phyloP scores from a whole-genome alignment of 352 stramenopile genomes.

The Peronospora destructor region DNA sequence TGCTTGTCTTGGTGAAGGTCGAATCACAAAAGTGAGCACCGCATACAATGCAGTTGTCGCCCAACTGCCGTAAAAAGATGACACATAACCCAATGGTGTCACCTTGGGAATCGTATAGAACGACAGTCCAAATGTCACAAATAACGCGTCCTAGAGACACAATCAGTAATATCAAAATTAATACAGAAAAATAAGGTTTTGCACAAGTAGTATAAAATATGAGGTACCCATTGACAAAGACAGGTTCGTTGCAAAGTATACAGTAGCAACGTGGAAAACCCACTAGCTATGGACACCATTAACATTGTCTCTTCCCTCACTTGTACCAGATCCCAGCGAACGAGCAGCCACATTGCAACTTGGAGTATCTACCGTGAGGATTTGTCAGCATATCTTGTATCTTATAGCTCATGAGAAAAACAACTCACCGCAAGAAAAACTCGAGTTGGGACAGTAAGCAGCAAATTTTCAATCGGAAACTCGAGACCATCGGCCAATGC shows the following conservation, averaged over 20 bases:
- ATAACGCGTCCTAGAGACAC: slow-evolving; percentile 55
- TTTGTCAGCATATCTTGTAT: background rate
- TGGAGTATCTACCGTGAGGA: slow-evolving; percentile 47
- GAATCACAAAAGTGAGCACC: slow-evolving; percentile 46
- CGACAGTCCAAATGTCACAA: slow-evolving; percentile 75
- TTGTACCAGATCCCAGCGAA: slow-evolving; percentile 65
- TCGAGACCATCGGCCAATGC: slow-evolving; percentile 64
- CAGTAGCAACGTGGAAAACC: slow-evolving; percentile 58
- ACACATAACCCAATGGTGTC: slow-evolving; percentile 71
- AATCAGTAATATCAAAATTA: background rate
- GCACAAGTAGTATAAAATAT: slow-evolving; percentile 3
- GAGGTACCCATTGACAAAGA: slow-evolving; percentile 72
- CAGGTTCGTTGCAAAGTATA: slow-evolving; percentile 62
- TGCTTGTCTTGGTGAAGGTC: slow-evolving; percentile 31
- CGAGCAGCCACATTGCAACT: slow-evolving; percentile 65
- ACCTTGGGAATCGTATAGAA: slow-evolving; percentile 86
- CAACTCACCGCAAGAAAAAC: slow-evolving; percentile 49
- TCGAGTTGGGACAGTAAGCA: slow-evolving; percentile 63
- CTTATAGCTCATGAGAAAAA: slow-evolving; percentile 5
- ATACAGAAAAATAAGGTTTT: background rate
- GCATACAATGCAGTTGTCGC: slow-evolving; percentile 52
- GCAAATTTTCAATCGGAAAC: slow-evolving; percentile 52
- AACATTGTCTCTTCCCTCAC: slow-evolving; percentile 67
- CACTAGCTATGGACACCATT: slow-evolving; percentile 62
- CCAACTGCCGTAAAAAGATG: slow-evolving; percentile 67